A percentile compares a stretch with the other conserved stretches of the same genome.
phyloP scores from a whole-genome alignment of 1,284 basidiomycete species.

The Fomitopsis betulina region DNA sequence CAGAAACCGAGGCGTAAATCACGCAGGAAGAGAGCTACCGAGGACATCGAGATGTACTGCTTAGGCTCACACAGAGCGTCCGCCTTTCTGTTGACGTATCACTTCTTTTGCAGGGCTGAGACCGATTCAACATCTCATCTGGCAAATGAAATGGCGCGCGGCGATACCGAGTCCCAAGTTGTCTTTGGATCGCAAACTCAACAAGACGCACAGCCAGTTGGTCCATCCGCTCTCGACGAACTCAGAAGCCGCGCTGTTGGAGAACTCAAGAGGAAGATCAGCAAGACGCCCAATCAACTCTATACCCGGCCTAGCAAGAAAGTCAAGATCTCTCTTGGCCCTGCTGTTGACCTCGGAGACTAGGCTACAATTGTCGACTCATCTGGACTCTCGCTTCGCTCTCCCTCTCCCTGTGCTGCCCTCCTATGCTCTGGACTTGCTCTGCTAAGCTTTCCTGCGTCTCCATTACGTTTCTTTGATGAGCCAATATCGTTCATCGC shows the following conservation, averaged over 20 bases:
- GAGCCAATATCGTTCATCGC: no score
- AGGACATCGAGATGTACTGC: slow-evolving; percentile 19
- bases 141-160: slow-evolving; percentile 3
- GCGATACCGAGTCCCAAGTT: slow-evolving; percentile 10
- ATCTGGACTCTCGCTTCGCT: not conserved
- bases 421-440: not conserved
- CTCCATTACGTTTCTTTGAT: no score
- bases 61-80: slow-evolving; percentile 1
- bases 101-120: not conserved
- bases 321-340: slow-evolving; percentile 36
- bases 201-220: slow-evolving; percentile 39
- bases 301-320: slow-evolving; percentile 26
- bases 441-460: not conserved
- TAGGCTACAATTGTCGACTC: slow-evolving; percentile 12
- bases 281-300: slow-evolving; percentile 12
- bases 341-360: slow-evolving; percentile 36
- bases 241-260: not conserved
- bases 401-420: not conserved
- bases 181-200: slow-evolving; percentile 45
- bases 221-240: not conserved
- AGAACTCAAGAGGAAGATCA: slow-evolving; percentile 27
- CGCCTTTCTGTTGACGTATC: not conserved
- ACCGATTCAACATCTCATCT: slow-evolving; percentile 1
- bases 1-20: slow-evolving; percentile 28
- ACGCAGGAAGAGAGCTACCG: slow-evolving; percentile 12